Evolutionary conservation across 306 rosid species (phyloP), one percentile per base, ranked within the genome.

Genomic region (Hippophae tibetana): DNA sequence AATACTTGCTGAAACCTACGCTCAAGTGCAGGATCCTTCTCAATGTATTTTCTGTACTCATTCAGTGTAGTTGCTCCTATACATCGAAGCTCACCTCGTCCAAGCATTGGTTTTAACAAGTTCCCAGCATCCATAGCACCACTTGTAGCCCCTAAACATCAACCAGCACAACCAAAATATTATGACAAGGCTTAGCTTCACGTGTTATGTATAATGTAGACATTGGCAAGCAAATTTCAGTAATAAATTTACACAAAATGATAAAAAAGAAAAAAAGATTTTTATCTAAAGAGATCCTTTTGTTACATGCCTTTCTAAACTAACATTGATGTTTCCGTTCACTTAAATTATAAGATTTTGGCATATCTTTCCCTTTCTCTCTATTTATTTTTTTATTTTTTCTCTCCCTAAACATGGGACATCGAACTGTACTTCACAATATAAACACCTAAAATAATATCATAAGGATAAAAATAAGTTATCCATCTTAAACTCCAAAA

Each of bases 91-190:
- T 93, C 99, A 42, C 99, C 99, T 55, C 97, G 73, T 57, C 99
- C 99, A 64, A 93, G 97, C 97, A 93, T 93, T 5, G 95, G 97
- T 74, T 93, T 93, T 83, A 88, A 78, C 73, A 93, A 79, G 76
- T 93, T 93, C 56, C 96, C 95, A 66, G 99, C 99, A 80, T 93
- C 99, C 99, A 88, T 88, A 14, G 99, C 99, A 77, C 97, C 99
- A 73, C 84, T 75, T 53, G 97, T 88, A 73, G 99, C 99, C 69
- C 99, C 97, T 93, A 18, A 53, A 71, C 63, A 56, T 40, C 42
- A 75, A 76, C 47, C 62, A 75, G 69, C 61, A 53, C 3, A 4
- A 64, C 70, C 58, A 63, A 43, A 43, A 41, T 50, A 62, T 41
- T 70, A 65, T 43, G 57, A 72, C 46, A 58, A 48, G 57, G 54